These are phyloP conservation scores for Wolfiporia cocos DNA, from an alignment of 1,284 basidiomycete genomes.

Conservation along the genomic window DNA sequence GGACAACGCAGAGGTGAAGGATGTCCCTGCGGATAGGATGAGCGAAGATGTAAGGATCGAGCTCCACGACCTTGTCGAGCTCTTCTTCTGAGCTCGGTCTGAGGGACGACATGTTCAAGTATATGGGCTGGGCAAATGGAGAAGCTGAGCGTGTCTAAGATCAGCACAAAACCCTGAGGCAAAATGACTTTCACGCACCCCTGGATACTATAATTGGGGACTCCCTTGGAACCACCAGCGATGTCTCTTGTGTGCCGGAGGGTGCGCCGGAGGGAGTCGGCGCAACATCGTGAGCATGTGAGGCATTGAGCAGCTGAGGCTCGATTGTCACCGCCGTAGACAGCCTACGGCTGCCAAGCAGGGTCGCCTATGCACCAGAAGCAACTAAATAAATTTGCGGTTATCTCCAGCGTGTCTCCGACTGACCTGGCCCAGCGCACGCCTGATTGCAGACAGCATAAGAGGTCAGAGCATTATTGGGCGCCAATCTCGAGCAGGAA, in stretches of 20 bases:
- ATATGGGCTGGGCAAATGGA: conserved; percentile 42
- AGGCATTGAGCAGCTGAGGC: neutral
- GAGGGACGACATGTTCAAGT: conserved; percentile 53
- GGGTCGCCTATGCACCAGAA: conserved; percentile 4
- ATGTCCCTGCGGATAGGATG: conserved; percentile 88
- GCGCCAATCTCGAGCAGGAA: conserved; percentile 5
- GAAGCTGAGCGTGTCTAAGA: neutral
- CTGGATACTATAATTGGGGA: no score
- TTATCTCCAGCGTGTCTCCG: neutral
- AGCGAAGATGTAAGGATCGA: conserved; percentile 82
- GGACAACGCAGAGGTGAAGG: conserved; percentile 88
- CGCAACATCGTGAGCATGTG: conserved; percentile 3
- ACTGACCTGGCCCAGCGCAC: conserved; percentile 21
- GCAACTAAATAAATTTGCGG: neutral
- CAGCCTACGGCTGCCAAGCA: conserved; percentile 10
- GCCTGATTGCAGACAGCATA: conserved; percentile 25
- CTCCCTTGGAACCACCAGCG: no score
- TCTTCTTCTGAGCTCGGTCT: conserved; percentile 38
- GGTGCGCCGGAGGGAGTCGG: conserved; percentile 1
- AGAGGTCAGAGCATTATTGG: conserved; percentile 6
- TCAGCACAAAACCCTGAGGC: neutral
- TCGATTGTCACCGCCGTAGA: conserved; percentile 11
- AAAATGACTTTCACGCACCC: no score
- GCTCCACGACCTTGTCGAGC: conserved; percentile 53
- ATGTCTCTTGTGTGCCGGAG: no score